Base-by-base conservation (phyloP, 2,329 filamentous ascomycete genomes). In the Penicillium janthinellum region DNA sequence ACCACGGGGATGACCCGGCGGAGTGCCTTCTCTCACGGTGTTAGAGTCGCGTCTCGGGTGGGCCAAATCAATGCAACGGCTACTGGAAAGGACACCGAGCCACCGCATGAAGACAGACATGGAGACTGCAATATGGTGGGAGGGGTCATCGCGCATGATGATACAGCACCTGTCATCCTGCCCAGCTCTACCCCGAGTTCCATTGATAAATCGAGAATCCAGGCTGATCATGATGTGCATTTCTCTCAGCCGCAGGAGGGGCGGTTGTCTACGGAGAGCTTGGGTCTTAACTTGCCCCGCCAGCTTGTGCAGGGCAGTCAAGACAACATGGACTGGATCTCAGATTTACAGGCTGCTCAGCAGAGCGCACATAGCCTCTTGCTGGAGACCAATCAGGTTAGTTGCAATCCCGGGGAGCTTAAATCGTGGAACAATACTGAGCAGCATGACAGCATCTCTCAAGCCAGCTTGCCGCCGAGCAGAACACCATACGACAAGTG, bases 391-490 rank as follows among this genome's bases (percentile, higher is more conserved):
- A 72, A 68, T 42, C 60, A 70, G 56, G 75, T 76, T 64, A 64
- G 72, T 63, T 15, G 1, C 14, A 17, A 59, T 42, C 34, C 11
- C n/a, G 15, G 17, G 4, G 14, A 28, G 8, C 12, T 51, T 17
- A 45, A 17, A 17, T 7, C 11, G 12, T 38, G 25, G 38, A 37
- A 15, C 25, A 14, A 20, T 45, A 10, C 53, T 56, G 39, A 45
- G 12, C 22, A 56, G 14, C 22, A 28, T 49, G 6, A n/a, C 64
- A 82, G 71, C 72, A 72, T 17, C 73, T 84, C 10, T 65, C 79
- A 8, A 75, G 69, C 1, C 76, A 82, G 57, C 74, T 85, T 17
- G 72, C 81, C 8, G 74, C 78, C n/a, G 76, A 79, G 47, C 81
- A 83, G 64, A 74, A 73, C 4, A 78, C 77, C 1, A 73, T 82